A percentile compares a stretch with the other conserved stretches of the same genome.
These are phyloP conservation scores for Rhytidiadelphus loreus DNA, from an alignment of 225 moss, liverwort and hornwort genomes.

Conservation along the genomic window DNA sequence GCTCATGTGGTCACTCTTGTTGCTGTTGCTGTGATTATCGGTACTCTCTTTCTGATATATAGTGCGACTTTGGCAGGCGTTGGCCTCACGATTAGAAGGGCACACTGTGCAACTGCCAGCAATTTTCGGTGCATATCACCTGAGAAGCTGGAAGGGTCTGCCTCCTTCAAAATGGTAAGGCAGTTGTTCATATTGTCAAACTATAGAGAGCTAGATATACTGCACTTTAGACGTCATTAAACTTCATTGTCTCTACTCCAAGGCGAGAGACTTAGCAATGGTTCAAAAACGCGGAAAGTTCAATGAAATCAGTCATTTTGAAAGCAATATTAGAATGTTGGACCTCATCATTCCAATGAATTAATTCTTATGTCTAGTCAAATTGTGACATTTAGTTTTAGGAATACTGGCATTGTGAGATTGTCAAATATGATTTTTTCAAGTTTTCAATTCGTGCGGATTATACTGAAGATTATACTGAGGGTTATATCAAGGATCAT, in stretches of 20 bases:
- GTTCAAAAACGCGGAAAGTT: neutral
- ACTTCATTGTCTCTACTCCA: neutral
- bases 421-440: neutral
- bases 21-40: neutral
- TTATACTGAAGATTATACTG: neutral
- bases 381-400: neutral
- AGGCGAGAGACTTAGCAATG: neutral
- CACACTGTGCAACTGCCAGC: conserved; percentile 44
- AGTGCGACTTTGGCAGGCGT: conserved; percentile 25
- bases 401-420: neutral
- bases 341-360: neutral
- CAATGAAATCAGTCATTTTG: neutral
- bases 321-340: neutral
- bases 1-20: neutral
- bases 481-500: neutral
- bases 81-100: conserved; percentile 41
- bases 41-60: neutral
- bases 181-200: neutral
- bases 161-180: conserved; percentile 27
- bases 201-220: neutral
- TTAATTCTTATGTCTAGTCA: neutral
- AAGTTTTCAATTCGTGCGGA: neutral
- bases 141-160: conserved; percentile 63
- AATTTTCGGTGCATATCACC: conserved; percentile 58
- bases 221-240: neutral